These are phyloP conservation scores for Glycine tomentella DNA, from an alignment of 306 rosid genomes.

Conservation along the genomic window DNA sequence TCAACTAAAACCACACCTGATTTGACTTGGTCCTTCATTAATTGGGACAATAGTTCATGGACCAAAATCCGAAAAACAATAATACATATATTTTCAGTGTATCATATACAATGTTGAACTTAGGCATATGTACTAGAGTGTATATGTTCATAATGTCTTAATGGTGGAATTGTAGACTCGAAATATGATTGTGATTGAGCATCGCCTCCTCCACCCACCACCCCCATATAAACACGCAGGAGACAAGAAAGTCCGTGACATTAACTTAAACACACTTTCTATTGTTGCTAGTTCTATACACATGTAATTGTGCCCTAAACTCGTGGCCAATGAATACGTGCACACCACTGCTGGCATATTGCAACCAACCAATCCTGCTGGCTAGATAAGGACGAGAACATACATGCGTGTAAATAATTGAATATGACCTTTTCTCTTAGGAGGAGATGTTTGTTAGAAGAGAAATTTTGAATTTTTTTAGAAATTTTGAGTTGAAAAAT, in stretches of 20 bases:
- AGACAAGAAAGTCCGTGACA: constrained; percentile 24
- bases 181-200: constrained; percentile 3
- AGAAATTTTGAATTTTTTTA: no score
- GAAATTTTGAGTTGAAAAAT: no score
- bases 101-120: background rate
- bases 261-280: constrained; percentile 1
- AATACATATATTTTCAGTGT: background rate
- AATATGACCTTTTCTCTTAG: no score
- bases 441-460: no score
- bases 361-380: background rate
- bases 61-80: background rate
- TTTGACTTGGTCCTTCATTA: background rate
- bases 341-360: background rate
- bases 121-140: background rate
- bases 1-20: background rate
- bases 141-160: background rate
- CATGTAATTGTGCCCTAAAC: background rate
- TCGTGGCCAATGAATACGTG: background rate
- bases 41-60: background rate
- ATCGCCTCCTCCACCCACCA: background rate
- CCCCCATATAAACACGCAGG: background rate
- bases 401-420: no score
- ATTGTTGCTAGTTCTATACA: background rate
- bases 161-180: background rate
- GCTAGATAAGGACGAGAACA: constrained; percentile 5